Conservation (phyloP, 495 filamentous ascomycete species). For the Xylaria acuta region DNA sequence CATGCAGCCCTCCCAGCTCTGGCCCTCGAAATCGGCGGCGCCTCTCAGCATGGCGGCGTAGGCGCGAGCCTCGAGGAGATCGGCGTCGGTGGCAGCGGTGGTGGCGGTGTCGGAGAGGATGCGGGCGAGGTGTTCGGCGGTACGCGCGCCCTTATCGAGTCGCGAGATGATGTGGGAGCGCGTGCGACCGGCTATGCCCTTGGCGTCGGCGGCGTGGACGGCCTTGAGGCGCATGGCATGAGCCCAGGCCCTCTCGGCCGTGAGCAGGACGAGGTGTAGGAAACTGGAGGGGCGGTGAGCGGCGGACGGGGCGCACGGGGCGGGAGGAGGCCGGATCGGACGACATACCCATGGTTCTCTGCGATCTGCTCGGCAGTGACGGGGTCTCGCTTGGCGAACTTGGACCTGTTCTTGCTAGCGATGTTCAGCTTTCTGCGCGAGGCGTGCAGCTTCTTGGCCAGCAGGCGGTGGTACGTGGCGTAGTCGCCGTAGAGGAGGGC, state of each 20-base stretch:
- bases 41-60: conserved; percentile 79
- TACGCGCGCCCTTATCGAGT: conserved; percentile 75
- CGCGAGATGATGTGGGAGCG: conserved; percentile 87
- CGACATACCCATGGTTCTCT: conserved; percentile 73
- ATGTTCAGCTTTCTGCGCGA: conserved; percentile 84
- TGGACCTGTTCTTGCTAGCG: conserved; percentile 80
- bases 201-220: conserved; percentile 75
- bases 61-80: conserved; percentile 85
- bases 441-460: conserved; percentile 81
- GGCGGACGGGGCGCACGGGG: background rate
- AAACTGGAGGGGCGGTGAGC: conserved; percentile 59
- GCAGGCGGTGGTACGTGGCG: conserved; percentile 79
- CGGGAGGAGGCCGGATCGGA: conserved; percentile 2
- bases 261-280: conserved; percentile 78
- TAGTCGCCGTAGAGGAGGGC: conserved; percentile 88
- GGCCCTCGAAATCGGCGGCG: conserved; percentile 81
- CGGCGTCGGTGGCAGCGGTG: conserved; percentile 69
- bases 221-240: conserved; percentile 95
- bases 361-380: conserved; percentile 80
- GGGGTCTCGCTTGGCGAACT: conserved; percentile 74
- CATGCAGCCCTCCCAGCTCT: conserved; percentile 82
- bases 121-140: conserved; percentile 70
- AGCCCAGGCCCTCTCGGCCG: conserved; percentile 93
- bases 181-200: conserved; percentile 77
- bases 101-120: conserved; percentile 64